phyloP scores from a whole-genome alignment of 176 grass and related monocot species.

The Ampelocalamus luodianensis region DNA sequence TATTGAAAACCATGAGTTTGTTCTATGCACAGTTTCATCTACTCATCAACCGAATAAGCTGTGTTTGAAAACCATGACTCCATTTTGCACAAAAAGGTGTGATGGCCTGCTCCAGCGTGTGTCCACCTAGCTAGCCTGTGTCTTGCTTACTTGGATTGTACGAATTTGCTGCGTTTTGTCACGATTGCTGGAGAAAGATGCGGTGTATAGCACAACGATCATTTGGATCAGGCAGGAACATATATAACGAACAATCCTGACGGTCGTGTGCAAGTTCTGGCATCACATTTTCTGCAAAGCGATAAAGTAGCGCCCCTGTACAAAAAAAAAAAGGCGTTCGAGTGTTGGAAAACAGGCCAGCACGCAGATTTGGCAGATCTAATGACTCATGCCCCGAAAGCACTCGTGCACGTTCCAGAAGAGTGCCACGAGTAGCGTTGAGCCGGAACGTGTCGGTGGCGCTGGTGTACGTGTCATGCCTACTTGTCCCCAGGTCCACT shows the following conservation, averaged over 20 bases:
- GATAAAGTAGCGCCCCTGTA: not conserved
- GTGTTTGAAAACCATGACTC: not conserved
- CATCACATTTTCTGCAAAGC: too few relatives aligned
- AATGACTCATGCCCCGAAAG: not conserved
- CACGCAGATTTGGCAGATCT: not conserved
- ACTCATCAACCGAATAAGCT: not conserved
- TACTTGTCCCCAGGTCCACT: not conserved
- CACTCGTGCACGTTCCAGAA: conserved; percentile 40
- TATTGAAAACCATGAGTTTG: not conserved
- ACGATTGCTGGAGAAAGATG: not conserved
- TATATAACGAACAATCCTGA: too few relatives aligned
- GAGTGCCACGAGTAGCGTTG: conserved; percentile 36
- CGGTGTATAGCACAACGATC: too few relatives aligned
- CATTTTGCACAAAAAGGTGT: not conserved
- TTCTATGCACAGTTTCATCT: not conserved
- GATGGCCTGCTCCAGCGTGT: not conserved
- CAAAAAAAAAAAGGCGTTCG: too few relatives aligned
- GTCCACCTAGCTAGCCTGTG: not conserved
- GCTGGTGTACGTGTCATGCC: conserved; percentile 38
- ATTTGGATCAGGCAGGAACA: too few relatives aligned
- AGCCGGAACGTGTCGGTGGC: conserved; percentile 23
- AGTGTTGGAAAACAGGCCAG: not conserved
- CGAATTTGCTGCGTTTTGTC: not conserved
- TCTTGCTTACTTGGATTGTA: not conserved
- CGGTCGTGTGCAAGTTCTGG: too few relatives aligned